A percentile compares a stretch with the other conserved stretches of the same genome.
phyloP scores from a whole-genome alignment of 176 grass and related monocot genomes.

The Pontederia crassipes region DNA sequence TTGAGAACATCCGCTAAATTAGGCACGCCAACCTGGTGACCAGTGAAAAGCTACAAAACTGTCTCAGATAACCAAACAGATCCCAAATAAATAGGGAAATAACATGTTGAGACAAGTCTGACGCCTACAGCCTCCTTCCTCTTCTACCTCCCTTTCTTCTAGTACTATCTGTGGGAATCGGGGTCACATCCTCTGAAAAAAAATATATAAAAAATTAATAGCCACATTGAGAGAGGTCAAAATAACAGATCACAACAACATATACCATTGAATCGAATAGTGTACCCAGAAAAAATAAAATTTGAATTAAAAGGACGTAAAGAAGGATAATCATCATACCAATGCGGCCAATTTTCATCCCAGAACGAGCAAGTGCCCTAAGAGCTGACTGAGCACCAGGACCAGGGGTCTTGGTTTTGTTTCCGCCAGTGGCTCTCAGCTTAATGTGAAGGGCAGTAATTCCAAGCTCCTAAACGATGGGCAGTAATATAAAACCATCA shows the following conservation, averaged over 20 bases:
- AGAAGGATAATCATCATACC: neutral
- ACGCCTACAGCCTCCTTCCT: constrained; percentile 35
- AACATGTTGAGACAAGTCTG: neutral
- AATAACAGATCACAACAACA: too few species aligned
- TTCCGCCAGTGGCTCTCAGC: constrained; percentile 45
- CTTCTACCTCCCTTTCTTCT: constrained; percentile 52
- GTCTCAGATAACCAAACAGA: too few species aligned
- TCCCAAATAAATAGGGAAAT: too few species aligned
- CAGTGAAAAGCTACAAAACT: too few species aligned
- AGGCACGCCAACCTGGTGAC: too few species aligned
- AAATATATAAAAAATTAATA: neutral
- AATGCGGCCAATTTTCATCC: constrained; percentile 13
- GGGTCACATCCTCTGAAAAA: constrained; percentile 40
- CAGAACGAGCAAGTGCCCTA: constrained; percentile 40
- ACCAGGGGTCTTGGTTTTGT: constrained; percentile 38
- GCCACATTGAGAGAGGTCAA: too few species aligned
- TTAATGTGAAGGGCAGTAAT: constrained; percentile 48
- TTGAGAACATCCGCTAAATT: too few species aligned
- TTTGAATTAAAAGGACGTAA: neutral
- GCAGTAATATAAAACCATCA: neutral
- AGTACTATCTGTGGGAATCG: constrained; percentile 45
- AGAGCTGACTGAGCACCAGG: constrained; percentile 40
- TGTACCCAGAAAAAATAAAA: neutral
- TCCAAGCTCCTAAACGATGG: constrained; percentile 20
- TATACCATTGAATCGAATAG: too few species aligned